phyloP scores from a whole-genome alignment of 768 basidiomycete species.

The Daedaleopsis sinensis region DNA sequence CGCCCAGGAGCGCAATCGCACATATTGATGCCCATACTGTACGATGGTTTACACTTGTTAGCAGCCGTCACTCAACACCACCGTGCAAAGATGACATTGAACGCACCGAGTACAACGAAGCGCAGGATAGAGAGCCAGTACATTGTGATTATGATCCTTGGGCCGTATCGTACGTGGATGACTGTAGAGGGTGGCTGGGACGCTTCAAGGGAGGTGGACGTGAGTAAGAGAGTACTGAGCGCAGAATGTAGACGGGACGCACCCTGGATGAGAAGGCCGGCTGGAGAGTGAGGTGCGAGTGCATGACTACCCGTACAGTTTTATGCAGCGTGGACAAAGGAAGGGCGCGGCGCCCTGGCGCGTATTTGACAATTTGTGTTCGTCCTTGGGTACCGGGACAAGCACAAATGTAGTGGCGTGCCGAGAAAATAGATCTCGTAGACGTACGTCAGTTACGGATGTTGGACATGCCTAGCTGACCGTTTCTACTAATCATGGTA shows the following conservation, averaged over 20 bases:
- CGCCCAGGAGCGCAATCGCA: slow-evolving; percentile 16
- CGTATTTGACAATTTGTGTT: background rate
- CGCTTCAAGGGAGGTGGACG: background rate
- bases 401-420: background rate
- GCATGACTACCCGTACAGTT: background rate
- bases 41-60: background rate
- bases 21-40: slow-evolving; percentile 11
- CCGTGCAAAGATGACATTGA: too few relatives aligned
- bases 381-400: background rate
- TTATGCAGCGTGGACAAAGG: background rate
- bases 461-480: background rate
- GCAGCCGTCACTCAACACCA: background rate
- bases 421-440: background rate
- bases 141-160: background rate
- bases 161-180: background rate
- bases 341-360: background rate
- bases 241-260: background rate
- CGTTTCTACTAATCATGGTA: background rate
- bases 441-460: background rate
- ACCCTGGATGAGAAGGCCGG: background rate
- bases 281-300: background rate
- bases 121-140: slow-evolving; percentile 14
- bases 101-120: slow-evolving; percentile 16
- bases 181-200: background rate
- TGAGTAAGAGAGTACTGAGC: background rate